Evolutionary conservation across 2,329 filamentous ascomycete genomes (phyloP), one percentile per base, ranked within the genome.

Genomic region (Fusarium nurragi): DNA sequence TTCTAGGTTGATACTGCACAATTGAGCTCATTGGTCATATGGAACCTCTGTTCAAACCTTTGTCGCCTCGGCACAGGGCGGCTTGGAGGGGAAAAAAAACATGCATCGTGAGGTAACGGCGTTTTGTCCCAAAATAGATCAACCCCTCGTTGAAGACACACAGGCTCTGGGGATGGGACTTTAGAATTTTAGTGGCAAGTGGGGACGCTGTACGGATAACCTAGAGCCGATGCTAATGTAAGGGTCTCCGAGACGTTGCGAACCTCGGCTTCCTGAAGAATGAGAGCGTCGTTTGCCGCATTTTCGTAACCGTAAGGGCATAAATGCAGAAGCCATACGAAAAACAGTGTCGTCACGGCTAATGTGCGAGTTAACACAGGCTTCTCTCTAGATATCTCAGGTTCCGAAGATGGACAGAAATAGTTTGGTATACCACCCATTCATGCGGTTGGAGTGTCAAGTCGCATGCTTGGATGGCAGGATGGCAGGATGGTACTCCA

Each of bases 91-190:
- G 10, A 34, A 34, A 10, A 32, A 38, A 28, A 28, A 49, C 26
- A 37, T 52, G 10, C 26, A 50, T 44, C 30, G 37, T 22, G 52
- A 38, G 38, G 39, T 40, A 21, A 32, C 59, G 64, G 64, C 46
- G 26, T 26, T 52, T 45, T 67, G 51, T 60, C 64, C 64, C 19
- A 67, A 67, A 67, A 66, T 67, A 67, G 64, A 60, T 37, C 45
- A 32, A 28, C 50, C 44, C 41, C 36, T 54, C 41, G 25, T 18
- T 47, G 44, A 38, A 41, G 25, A 52, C 19, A 19, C 21, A 30
- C 21, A 34, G 28, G 26, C 36, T 53, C 45, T 45, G 41, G 41
- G 13, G 26, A 40, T 41, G 48, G 44, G 26, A 36, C 39, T 58
- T 61, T 45, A 43, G 38, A 19, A 25, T 49, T 50, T 45, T 19